Percentiles rank a stretch among this genome's conserved stretches.
Evolutionary conservation across 441 rosid genomes (phyloP).

Genomic region (Brassica hybrid): DNA sequence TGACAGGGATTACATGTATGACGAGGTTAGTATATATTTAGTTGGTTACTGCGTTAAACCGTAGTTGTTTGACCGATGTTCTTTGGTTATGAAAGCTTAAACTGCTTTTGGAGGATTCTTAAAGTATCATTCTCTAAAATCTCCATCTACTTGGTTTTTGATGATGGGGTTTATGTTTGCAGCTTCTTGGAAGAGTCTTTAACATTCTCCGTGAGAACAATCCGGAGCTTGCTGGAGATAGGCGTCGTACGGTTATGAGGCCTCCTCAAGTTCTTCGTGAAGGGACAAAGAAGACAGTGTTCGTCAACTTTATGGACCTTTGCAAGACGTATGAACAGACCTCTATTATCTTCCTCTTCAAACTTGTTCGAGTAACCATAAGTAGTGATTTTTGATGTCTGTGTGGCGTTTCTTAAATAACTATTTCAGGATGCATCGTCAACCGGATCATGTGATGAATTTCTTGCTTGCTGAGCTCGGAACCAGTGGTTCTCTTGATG

Average conservation of each 20-base stretch:
- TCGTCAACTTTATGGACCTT: slow-evolving; percentile 84
- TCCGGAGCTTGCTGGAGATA: slow-evolving; percentile 74
- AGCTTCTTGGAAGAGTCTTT: slow-evolving; percentile 82
- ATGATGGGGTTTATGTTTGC: slow-evolving; percentile 12
- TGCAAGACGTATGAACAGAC: slow-evolving; percentile 65
- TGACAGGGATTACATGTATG: slow-evolving; percentile 66
- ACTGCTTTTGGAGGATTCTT: background rate
- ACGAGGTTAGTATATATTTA: slow-evolving; percentile 54
- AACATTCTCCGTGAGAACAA: slow-evolving; percentile 76
- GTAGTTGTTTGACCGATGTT: background rate
- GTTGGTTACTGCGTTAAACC: background rate
- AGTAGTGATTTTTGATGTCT: background rate
- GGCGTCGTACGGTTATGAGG: slow-evolving; percentile 77
- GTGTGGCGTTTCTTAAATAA: background rate
- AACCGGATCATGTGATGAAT: slow-evolving; percentile 75
- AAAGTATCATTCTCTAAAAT: background rate
- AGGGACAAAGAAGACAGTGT: slow-evolving; percentile 82
- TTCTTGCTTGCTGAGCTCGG: slow-evolving; percentile 72
- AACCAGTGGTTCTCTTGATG: slow-evolving; percentile 73
- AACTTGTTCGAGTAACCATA: background rate
- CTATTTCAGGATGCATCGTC: slow-evolving; percentile 70
- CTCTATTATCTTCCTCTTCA: background rate
- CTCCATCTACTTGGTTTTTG: background rate
- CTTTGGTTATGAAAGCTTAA: background rate
- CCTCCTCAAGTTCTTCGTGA: slow-evolving; percentile 83